These are phyloP conservation scores for Hymenotorrendiella dingleyae DNA, from an alignment of 2,329 filamentous ascomycete genomes.

Conservation along the genomic window DNA sequence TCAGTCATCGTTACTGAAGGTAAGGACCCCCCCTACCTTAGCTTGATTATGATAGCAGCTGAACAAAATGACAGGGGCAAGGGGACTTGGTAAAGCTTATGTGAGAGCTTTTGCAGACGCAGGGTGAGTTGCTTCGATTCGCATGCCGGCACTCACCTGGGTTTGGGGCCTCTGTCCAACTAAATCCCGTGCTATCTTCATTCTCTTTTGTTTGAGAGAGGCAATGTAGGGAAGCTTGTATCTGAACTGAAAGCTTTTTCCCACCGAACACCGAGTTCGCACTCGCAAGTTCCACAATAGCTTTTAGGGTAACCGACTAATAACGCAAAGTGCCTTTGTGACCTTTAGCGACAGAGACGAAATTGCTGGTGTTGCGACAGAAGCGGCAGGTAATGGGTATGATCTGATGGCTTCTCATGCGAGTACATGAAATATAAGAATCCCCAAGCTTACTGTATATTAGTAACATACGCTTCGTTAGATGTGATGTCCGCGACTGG, in stretches of 20 bases:
- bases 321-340: slow-evolving; percentile 32
- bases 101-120: slow-evolving; percentile 30
- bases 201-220: too few relatives aligned
- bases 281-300: too few relatives aligned
- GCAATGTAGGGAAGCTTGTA: too few relatives aligned
- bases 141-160: too few relatives aligned
- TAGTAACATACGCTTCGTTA: slow-evolving; percentile 30
- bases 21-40: not conserved
- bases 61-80: slow-evolving; percentile 15
- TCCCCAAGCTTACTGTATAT: not conserved
- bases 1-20: slow-evolving; percentile 3
- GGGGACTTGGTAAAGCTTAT: slow-evolving; percentile 35
- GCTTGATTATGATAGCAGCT: not conserved
- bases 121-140: not conserved
- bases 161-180: too few relatives aligned
- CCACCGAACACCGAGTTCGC: too few relatives aligned
- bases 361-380: slow-evolving; percentile 27
- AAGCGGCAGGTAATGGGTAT: slow-evolving; percentile 15
- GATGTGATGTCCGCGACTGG: slow-evolving; percentile 40
- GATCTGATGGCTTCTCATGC: too few relatives aligned
- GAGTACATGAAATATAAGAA: too few relatives aligned
- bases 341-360: slow-evolving; percentile 37
- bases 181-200: too few relatives aligned
- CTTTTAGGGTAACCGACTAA: slow-evolving; percentile 20
- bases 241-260: too few relatives aligned